Conservation (phyloP, 805 yeast species). For the Yarrowia alimentaria region DNA sequence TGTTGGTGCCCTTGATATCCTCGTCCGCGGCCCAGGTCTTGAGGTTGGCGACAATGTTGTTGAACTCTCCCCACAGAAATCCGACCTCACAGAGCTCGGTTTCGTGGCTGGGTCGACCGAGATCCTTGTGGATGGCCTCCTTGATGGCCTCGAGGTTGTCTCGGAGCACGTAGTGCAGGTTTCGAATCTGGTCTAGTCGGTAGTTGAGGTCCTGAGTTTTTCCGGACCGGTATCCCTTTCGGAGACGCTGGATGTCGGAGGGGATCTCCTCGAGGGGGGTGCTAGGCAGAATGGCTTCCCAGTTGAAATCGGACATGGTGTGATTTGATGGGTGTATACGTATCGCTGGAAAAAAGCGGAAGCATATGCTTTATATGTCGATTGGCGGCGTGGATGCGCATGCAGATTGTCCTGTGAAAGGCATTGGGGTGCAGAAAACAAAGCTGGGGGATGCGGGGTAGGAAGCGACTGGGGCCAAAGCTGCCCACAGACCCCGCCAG, state of each 20-base stretch:
- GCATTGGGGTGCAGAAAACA: too few species aligned
- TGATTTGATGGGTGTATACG: too few species aligned
- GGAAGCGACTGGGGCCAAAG: too few species aligned
- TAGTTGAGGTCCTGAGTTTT: conserved; percentile 53
- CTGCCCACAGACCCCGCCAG: too few species aligned
- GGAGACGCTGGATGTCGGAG: conserved; percentile 45
- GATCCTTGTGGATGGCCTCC: conserved; percentile 63
- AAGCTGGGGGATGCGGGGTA: too few species aligned
- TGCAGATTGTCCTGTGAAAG: too few species aligned
- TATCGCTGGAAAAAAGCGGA: too few species aligned
- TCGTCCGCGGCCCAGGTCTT: conserved; percentile 60
- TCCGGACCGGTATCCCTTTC: conserved; percentile 45
- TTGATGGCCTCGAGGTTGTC: conserved; percentile 57
- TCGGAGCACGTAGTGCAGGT: conserved; percentile 59
- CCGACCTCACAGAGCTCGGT: conserved; percentile 58
- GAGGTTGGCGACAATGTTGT: conserved; percentile 57
- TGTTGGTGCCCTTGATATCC: conserved; percentile 29
- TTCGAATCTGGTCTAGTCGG: conserved; percentile 63
- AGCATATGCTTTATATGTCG: conserved; percentile 9
- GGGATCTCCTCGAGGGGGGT: conserved; percentile 54
- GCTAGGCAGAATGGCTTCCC: conserved; percentile 30
- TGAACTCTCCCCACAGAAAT: conserved; percentile 53
- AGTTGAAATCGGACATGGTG: conserved; percentile 2
- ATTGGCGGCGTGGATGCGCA: neutral
- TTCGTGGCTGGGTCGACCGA: conserved; percentile 64